phyloP scores from a whole-genome alignment of 2,329 filamentous ascomycete species.

The Leptographium procerum region DNA sequence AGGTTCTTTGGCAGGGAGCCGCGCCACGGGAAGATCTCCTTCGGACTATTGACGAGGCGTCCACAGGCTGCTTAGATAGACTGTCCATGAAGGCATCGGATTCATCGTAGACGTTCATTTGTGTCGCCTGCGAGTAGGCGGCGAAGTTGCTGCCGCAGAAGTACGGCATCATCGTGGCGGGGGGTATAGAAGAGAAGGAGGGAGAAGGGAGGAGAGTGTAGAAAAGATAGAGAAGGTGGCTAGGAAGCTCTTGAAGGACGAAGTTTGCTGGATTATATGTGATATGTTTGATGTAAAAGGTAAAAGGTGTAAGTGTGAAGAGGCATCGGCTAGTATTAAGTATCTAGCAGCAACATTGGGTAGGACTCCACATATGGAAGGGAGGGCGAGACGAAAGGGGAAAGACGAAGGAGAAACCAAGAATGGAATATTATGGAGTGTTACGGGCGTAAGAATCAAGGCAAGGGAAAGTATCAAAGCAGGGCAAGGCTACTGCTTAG shows the following conservation, averaged over 20 bases:
- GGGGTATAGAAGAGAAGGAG: not conserved
- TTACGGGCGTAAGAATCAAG: not conserved
- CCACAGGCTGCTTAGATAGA: constrained; percentile 38
- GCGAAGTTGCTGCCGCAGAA: constrained; percentile 19
- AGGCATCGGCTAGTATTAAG: constrained; percentile 9
- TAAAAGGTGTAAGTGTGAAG: not conserved
- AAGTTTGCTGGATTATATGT: not conserved
- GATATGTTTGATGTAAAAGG: not conserved
- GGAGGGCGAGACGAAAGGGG: constrained; percentile 1
- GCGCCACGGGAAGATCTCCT: constrained; percentile 38
- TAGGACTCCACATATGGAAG: constrained; percentile 5
- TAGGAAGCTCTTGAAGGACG: not conserved
- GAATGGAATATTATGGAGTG: not conserved
- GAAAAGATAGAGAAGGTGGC: not conserved
- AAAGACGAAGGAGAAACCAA: not conserved
- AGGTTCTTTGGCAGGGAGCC: constrained; percentile 34
- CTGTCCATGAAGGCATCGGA: constrained; percentile 38
- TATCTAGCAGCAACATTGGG: constrained; percentile 3
- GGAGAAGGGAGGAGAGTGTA: not conserved
- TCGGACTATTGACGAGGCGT: constrained; percentile 24
- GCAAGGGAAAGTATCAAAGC: not conserved
- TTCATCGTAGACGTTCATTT: constrained; percentile 17
- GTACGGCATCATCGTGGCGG: constrained; percentile 12
- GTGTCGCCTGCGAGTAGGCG: constrained; percentile 14
- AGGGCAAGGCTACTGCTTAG: constrained; percentile 11